Evolutionary conservation across 1,139 yeast genomes (phyloP).

Genomic region (Candida pseudocylindracea): DNA sequence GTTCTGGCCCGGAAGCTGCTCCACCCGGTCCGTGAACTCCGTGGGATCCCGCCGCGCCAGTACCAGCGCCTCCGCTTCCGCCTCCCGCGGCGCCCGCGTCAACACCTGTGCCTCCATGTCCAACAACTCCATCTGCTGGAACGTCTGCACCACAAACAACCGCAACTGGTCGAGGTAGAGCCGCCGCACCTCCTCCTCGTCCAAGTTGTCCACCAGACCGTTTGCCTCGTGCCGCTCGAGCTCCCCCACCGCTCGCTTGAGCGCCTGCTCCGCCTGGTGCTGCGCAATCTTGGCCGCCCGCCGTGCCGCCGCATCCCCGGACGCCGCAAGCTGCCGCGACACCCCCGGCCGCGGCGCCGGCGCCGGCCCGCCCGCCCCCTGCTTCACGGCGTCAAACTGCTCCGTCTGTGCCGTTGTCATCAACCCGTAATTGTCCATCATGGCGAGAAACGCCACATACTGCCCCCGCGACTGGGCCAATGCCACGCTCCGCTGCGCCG

Average conservation of each 20-base stretch:
- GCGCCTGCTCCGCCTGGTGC: slow-evolving; percentile 34
- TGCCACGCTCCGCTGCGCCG: no score
- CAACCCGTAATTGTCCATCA: no score
- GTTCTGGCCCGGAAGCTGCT: slow-evolving; percentile 13
- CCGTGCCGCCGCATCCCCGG: slow-evolving; percentile 20
- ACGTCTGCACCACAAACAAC: slow-evolving; percentile 26
- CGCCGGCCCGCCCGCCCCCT: no score
- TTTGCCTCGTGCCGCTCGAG: slow-evolving; percentile 13
- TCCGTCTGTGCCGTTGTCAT: no score
- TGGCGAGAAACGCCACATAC: no score
- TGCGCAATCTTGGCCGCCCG: slow-evolving; percentile 57
- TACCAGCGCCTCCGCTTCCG: background rate
- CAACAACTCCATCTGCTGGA: slow-evolving; percentile 27
- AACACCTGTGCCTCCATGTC: slow-evolving; percentile 37
- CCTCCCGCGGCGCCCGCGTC: slow-evolving; percentile 10
- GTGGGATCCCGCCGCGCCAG: slow-evolving; percentile 8
- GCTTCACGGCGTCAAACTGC: no score
- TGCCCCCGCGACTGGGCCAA: no score
- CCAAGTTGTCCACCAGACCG: slow-evolving; percentile 4
- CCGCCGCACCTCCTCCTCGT: slow-evolving; percentile 42
- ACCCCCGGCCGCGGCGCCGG: no score
- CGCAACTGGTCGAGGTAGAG: slow-evolving; percentile 32
- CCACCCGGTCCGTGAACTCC: slow-evolving; percentile 33
- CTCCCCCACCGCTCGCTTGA: slow-evolving; percentile 17
- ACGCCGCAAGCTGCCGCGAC: no score